phyloP scores from a whole-genome alignment of 352 stramenopile genomes.

The Phytophthora parvispora region DNA sequence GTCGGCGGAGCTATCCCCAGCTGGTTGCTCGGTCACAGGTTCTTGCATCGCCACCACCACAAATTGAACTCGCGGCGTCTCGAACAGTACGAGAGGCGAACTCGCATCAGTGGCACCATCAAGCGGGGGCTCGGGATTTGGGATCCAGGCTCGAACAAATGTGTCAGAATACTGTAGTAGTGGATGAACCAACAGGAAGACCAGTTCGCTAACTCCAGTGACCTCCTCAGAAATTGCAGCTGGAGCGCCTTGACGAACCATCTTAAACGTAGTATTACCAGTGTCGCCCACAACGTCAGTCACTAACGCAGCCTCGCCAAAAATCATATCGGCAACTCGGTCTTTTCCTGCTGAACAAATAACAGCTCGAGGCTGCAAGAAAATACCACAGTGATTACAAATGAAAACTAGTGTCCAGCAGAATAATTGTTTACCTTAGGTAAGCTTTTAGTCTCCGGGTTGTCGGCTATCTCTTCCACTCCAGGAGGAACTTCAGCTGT shows the following conservation, averaged over 20 bases:
- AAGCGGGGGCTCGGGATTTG: constrained; percentile 27
- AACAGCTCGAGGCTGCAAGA: constrained; percentile 47
- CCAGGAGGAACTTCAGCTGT: constrained; percentile 1
- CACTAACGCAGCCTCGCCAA: constrained; percentile 53
- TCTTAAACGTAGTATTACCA: constrained; percentile 63
- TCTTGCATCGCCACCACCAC: constrained; percentile 36
- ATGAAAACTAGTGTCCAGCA: not conserved
- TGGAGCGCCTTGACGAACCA: constrained; percentile 36
- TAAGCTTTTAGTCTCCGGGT: not conserved
- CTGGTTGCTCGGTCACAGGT: constrained; percentile 8
- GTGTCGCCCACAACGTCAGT: constrained; percentile 58
- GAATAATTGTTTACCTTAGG: constrained; percentile 8
- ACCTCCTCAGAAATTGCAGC: constrained; percentile 62
- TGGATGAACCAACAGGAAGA: constrained; percentile 61
- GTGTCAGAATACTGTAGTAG: constrained; percentile 34
- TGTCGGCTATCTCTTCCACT: constrained; percentile 1
- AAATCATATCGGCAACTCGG: constrained; percentile 28
- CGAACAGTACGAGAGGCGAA: constrained; percentile 37
- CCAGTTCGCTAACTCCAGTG: constrained; percentile 18
- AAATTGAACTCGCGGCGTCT: constrained; percentile 54
- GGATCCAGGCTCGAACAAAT: constrained; percentile 23
- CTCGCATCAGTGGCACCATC: constrained; percentile 8
- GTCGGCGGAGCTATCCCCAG: constrained; percentile 34
- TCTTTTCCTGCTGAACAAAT: constrained; percentile 44
- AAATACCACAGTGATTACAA: constrained; percentile 20